Conservation (phyloP, 2,329 filamentous ascomycete species). For the Talaromyces sp. region DNA sequence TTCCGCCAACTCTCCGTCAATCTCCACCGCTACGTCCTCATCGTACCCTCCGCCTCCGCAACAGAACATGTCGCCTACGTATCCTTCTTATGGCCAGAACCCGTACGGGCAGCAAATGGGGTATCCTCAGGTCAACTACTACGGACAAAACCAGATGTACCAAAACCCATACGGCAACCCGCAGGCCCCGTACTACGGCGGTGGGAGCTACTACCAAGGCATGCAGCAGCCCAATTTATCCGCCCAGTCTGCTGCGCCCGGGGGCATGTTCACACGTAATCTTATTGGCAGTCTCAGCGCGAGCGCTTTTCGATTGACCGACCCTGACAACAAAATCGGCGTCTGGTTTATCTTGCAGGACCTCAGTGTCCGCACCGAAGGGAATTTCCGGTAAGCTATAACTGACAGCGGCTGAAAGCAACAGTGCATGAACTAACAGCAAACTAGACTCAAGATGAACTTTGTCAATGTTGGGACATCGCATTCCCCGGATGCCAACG, state of each 20-base stretch:
- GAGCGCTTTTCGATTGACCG: constrained; percentile 78
- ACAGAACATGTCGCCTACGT: constrained; percentile 30
- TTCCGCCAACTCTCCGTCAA: constrained; percentile 65
- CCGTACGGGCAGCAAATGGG: constrained; percentile 17
- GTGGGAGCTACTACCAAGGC: constrained; percentile 25
- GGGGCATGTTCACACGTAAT: constrained; percentile 90
- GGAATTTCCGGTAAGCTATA: constrained; percentile 71
- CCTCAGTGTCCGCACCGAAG: constrained; percentile 88
- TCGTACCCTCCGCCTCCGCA: constrained; percentile 60
- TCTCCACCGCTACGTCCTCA: constrained; percentile 73
- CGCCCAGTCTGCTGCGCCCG: constrained; percentile 45
- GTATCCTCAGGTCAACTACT: constrained; percentile 34
- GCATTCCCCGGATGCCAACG: constrained; percentile 33
- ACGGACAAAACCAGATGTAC: constrained; percentile 28
- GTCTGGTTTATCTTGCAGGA: constrained; percentile 98
- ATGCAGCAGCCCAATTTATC: constrained; percentile 33
- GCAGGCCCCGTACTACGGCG: constrained; percentile 26
- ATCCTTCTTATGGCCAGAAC: constrained; percentile 34
- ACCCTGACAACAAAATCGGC: constrained; percentile 73
- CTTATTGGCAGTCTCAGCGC: constrained; percentile 88
- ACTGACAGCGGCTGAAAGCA: neutral
- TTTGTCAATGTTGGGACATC: constrained; percentile 77
- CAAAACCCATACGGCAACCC: constrained; percentile 30
- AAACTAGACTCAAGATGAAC: constrained; percentile 58
- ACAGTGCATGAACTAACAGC: neutral